These are phyloP conservation scores for Phytophthora rubi DNA, from an alignment of 352 stramenopile genomes.

Conservation along the genomic window DNA sequence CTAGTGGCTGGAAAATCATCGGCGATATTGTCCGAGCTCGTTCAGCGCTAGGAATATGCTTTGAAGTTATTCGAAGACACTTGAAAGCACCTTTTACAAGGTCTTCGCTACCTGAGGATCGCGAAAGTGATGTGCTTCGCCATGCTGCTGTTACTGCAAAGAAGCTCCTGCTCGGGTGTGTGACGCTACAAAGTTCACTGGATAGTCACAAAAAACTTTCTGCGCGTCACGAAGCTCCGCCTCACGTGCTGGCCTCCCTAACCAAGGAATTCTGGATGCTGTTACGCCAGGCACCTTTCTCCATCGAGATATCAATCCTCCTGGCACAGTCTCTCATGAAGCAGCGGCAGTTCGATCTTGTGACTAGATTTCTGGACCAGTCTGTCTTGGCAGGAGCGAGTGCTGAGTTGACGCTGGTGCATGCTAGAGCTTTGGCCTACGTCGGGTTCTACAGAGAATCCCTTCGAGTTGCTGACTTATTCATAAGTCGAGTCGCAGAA, in stretches of 20 bases:
- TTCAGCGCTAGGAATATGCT: constrained; percentile 18
- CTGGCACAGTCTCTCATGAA: constrained; percentile 25
- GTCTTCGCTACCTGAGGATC: background rate
- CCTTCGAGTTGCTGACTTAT: constrained; percentile 16
- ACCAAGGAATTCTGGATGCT: constrained; percentile 29
- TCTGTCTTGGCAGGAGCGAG: constrained; percentile 21
- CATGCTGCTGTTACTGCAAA: constrained; percentile 18
- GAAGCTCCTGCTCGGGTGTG: constrained; percentile 30
- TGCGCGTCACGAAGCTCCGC: constrained; percentile 27
- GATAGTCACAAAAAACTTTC: constrained; percentile 17
- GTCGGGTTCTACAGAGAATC: constrained; percentile 30
- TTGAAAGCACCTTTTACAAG: constrained; percentile 18
- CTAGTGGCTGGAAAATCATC: constrained; percentile 27
- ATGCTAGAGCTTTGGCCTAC: constrained; percentile 33
- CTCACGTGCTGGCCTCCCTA: constrained; percentile 27
- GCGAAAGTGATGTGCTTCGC: constrained; percentile 16
- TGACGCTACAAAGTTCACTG: constrained; percentile 33
- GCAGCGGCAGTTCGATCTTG: constrained; percentile 23
- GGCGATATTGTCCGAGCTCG: constrained; percentile 18
- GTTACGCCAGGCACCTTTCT: constrained; percentile 30
- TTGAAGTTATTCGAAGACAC: constrained; percentile 12
- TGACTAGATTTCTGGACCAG: constrained; percentile 25
- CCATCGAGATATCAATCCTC: constrained; percentile 24
- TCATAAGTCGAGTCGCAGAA: background rate
- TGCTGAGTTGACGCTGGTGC: constrained; percentile 31